Conservation (phyloP, 2,329 filamentous ascomycete species). For the Cercospora sojina region DNA sequence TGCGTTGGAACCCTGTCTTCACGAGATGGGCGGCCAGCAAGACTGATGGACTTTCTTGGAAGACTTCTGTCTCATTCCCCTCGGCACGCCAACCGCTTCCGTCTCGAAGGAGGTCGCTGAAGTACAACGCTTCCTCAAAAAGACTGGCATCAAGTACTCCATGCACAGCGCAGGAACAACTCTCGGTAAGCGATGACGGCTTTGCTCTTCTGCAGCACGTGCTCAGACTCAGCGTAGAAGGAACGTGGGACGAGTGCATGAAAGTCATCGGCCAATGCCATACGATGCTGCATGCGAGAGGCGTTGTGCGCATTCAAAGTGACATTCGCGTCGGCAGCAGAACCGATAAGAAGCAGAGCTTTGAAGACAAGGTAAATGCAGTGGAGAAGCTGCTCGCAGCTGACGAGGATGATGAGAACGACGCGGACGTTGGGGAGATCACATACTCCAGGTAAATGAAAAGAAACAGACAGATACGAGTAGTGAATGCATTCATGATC, state of each 20-base stretch:
- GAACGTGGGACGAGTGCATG: slow-evolving; percentile 87
- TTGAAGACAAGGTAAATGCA: slow-evolving; percentile 72
- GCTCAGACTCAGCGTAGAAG: slow-evolving; percentile 58
- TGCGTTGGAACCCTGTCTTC: slow-evolving; percentile 14
- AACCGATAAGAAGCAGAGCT: slow-evolving; percentile 81
- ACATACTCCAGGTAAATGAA: not conserved
- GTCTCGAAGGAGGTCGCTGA: slow-evolving; percentile 73
- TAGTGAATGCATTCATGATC: not conserved
- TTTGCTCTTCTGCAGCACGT: not conserved
- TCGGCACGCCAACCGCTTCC: slow-evolving; percentile 54
- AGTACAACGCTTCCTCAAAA: slow-evolving; percentile 80
- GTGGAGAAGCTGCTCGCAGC: slow-evolving; percentile 55
- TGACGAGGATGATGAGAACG: slow-evolving; percentile 28
- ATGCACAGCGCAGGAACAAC: slow-evolving; percentile 97
- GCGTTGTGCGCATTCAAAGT: slow-evolving; percentile 80
- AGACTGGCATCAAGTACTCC: slow-evolving; percentile 74
- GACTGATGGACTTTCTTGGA: not conserved
- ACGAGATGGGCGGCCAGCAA: not conserved
- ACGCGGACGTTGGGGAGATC: slow-evolving; percentile 2
- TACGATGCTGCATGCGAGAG: slow-evolving; percentile 67
- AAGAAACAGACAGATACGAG: not conserved
- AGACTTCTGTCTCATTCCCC: slow-evolving; percentile 89
- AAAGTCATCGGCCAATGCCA: slow-evolving; percentile 82
- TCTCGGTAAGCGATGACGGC: slow-evolving; percentile 60
- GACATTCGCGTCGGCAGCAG: slow-evolving; percentile 83